A percentile compares a stretch with the other conserved stretches of the same genome.
phyloP scores from a whole-genome alignment of 495 filamentous ascomycete genomes.

The Hypoxylon fragiforme region DNA sequence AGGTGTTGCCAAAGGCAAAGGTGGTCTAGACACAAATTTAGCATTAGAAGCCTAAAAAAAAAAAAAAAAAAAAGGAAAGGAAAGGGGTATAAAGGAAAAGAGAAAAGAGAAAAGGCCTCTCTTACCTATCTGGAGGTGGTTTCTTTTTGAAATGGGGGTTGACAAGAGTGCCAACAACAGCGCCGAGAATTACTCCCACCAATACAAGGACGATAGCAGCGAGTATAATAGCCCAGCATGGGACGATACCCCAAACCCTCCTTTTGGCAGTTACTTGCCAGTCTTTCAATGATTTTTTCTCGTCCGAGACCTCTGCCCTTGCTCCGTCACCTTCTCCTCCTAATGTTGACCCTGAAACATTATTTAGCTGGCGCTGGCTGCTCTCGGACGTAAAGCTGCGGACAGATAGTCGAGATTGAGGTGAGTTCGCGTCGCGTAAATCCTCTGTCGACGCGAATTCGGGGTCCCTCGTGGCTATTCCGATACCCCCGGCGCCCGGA shows the following conservation, averaged over 20 bases:
- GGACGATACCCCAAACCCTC: slow-evolving; percentile 65
- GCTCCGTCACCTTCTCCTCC: no score
- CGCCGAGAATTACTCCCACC: slow-evolving; percentile 65
- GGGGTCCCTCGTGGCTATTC: slow-evolving; percentile 57
- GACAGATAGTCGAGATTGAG: slow-evolving; percentile 55
- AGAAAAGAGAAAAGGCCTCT: neutral
- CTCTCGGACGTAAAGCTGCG: slow-evolving; percentile 52
- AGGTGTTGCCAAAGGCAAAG: slow-evolving; percentile 6
- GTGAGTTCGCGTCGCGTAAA: slow-evolving; percentile 43
- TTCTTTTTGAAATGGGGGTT: slow-evolving; percentile 33
- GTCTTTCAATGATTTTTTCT: slow-evolving; percentile 55
- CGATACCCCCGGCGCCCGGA: slow-evolving; percentile 55
- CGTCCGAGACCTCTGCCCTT: slow-evolving; percentile 26
- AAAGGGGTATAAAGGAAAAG: neutral
- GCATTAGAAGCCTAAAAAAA: slow-evolving; percentile 2
- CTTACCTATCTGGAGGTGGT: slow-evolving; percentile 28
- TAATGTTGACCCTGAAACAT: slow-evolving; percentile 37
- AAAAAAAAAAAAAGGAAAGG: neutral
- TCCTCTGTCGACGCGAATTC: slow-evolving; percentile 59
- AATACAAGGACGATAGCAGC: slow-evolving; percentile 57
- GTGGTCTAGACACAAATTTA: slow-evolving; percentile 18
- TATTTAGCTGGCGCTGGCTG: slow-evolving; percentile 49
- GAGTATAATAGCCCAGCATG: slow-evolving; percentile 68
- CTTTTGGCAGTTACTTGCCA: slow-evolving; percentile 61
- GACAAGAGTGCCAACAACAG: slow-evolving; percentile 50